Percentiles rank a stretch among this genome's conserved stretches.
Conservation (phyloP, 2,329 filamentous ascomycete genomes). For the Ramularia endophylla region DNA sequence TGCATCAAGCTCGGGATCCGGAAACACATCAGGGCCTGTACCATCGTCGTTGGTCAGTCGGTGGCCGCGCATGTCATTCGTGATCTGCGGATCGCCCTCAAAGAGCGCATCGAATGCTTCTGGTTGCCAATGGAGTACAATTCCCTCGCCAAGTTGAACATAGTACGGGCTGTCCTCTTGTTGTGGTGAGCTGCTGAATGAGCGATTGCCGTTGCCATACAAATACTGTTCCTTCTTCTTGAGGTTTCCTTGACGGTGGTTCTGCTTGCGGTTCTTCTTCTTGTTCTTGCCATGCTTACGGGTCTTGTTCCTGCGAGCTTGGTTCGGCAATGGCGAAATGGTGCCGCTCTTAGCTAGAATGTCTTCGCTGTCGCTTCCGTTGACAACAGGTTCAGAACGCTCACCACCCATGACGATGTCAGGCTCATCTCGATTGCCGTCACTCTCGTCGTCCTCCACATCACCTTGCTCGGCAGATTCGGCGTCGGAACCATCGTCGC, state of each 20-base stretch:
- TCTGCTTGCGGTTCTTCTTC: conserved; percentile 16
- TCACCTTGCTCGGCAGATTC: conserved; percentile 13
- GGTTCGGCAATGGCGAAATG: too few relatives aligned
- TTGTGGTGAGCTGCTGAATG: conserved; percentile 5
- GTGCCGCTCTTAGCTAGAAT: conserved; percentile 5
- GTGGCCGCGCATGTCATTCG: conserved; percentile 52
- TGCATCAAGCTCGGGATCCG: conserved; percentile 55
- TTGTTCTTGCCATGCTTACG: conserved; percentile 22
- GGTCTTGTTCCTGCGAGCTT: conserved; percentile 7
- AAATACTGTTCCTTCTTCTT: not conserved
- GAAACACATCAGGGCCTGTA: conserved; percentile 47
- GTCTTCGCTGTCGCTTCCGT: conserved; percentile 17
- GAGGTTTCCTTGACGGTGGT: conserved; percentile 7
- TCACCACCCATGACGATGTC: conserved; percentile 22
- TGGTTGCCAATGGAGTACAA: conserved; percentile 79
- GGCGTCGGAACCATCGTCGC: conserved; percentile 16
- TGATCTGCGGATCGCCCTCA: conserved; percentile 34
- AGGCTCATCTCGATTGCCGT: conserved; percentile 23
- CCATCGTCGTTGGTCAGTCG: conserved; percentile 51
- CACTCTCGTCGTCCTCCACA: conserved; percentile 20
- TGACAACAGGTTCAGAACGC: conserved; percentile 6
- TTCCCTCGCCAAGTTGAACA: conserved; percentile 73
- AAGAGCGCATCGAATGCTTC: conserved; percentile 69
- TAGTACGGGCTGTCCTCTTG: conserved; percentile 28
- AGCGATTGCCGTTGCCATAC: not conserved